These are phyloP conservation scores for Phytophthora tentaculata DNA, from an alignment of 352 stramenopile species.

Conservation along the genomic window DNA sequence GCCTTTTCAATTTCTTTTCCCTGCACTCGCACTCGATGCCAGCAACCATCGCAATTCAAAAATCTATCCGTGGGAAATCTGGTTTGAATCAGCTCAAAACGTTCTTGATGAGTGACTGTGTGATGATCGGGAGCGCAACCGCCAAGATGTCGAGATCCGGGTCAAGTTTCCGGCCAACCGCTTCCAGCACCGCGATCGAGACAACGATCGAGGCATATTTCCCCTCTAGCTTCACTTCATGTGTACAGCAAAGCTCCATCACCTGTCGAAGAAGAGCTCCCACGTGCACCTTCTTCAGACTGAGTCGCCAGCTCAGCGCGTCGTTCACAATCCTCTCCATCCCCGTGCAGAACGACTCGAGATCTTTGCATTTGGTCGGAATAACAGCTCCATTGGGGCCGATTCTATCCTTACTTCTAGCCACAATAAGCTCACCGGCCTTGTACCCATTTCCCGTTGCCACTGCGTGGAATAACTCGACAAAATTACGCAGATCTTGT, in stretches of 20 bases:
- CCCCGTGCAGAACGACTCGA: conserved; percentile 72
- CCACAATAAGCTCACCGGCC: conserved; percentile 79
- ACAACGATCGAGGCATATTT: conserved; percentile 95
- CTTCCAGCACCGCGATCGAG: conserved; percentile 95
- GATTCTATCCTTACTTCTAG: conserved; percentile 54
- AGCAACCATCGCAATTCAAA: background rate
- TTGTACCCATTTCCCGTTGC: conserved; percentile 83
- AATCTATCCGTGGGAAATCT: background rate
- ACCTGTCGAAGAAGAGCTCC: conserved; percentile 75
- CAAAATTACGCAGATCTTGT: conserved; percentile 82
- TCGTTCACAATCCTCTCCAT: conserved; percentile 81
- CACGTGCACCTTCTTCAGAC: conserved; percentile 79
- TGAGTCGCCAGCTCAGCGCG: conserved; percentile 65
- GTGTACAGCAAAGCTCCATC: conserved; percentile 91
- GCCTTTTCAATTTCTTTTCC: conserved; percentile 3
- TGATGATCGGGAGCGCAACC: conserved; percentile 92
- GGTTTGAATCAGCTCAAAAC: conserved; percentile 35
- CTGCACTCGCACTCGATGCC: conserved; percentile 6
- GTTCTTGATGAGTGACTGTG: conserved; percentile 92
- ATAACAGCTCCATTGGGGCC: conserved; percentile 33
- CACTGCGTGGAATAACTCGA: conserved; percentile 87
- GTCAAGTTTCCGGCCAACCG: conserved; percentile 89
- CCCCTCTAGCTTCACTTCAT: conserved; percentile 94
- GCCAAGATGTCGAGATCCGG: conserved; percentile 91
- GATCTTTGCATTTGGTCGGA: conserved; percentile 63